These are phyloP conservation scores for Decorospora gaudefroyi DNA, from an alignment of 2,329 filamentous ascomycete species.

Conservation along the genomic window DNA sequence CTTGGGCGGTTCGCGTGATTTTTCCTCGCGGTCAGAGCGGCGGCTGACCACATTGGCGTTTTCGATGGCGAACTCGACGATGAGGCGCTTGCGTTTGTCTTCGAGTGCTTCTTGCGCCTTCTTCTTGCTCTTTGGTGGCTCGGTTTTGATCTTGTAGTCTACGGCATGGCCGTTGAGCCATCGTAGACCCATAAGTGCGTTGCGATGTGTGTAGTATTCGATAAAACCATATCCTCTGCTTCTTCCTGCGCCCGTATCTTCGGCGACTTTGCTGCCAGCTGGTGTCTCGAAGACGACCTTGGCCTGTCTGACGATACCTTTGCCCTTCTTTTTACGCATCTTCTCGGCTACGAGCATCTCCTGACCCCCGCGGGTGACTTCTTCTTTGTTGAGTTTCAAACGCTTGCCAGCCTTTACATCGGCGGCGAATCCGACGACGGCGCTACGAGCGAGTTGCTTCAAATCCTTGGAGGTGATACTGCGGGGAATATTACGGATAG, in stretches of 20 bases:
- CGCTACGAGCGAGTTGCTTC: conserved; percentile 86
- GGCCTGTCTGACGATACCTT: conserved; percentile 86
- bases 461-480: conserved; percentile 83
- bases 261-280: conserved; percentile 80
- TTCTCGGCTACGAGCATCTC: conserved; percentile 81
- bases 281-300: conserved; percentile 92
- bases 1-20: conserved; percentile 54
- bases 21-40: conserved; percentile 67
- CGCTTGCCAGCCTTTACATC: conserved; percentile 82
- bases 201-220: conserved; percentile 91
- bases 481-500: conserved; percentile 87
- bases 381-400: conserved; percentile 83
- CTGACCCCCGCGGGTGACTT: conserved; percentile 76
- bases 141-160: conserved; percentile 56
- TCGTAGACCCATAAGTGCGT: conserved; percentile 89
- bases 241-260: conserved; percentile 75
- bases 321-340: conserved; percentile 77
- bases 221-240: conserved; percentile 96
- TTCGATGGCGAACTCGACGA: conserved; percentile 97
- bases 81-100: conserved; percentile 84
- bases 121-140: conserved; percentile 50
- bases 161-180: conserved; percentile 84
- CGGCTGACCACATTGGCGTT: conserved; percentile 94
- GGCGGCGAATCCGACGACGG: conserved; percentile 89
- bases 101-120: conserved; percentile 52